These are phyloP conservation scores for Rugosomyces carneus DNA, from an alignment of 1,284 basidiomycete genomes.

Conservation along the genomic window DNA sequence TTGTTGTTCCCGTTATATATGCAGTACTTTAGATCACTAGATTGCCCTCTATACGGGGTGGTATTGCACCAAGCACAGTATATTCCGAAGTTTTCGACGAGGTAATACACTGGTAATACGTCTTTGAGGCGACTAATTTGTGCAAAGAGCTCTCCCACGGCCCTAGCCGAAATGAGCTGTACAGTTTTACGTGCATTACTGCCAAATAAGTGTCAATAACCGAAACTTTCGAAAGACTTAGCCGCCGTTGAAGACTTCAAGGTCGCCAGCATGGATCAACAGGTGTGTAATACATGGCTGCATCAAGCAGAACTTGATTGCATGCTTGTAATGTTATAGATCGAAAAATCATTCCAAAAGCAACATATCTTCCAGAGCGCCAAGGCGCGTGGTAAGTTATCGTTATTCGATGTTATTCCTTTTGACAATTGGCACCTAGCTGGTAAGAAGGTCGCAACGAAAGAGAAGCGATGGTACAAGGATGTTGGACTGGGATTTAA, in stretches of 20 bases:
- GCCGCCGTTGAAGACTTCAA: slow-evolving; percentile 34
- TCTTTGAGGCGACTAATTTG: too few relatives aligned
- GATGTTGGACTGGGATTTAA: slow-evolving; percentile 97
- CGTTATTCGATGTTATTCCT: not conserved
- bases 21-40: too few relatives aligned
- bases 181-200: slow-evolving; percentile 36
- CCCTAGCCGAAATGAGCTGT: slow-evolving; percentile 28
- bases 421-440: slow-evolving; percentile 32
- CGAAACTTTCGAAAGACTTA: slow-evolving; percentile 25
- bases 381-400: slow-evolving; percentile 81
- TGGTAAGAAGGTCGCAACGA: slow-evolving; percentile 87
- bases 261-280: slow-evolving; percentile 57
- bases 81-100: too few relatives aligned
- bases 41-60: too few relatives aligned
- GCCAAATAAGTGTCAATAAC: slow-evolving; percentile 34
- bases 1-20: too few relatives aligned
- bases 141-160: too few relatives aligned
- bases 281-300: slow-evolving; percentile 36
- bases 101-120: too few relatives aligned
- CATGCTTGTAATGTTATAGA: slow-evolving; percentile 35
- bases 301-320: not conserved
- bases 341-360: slow-evolving; percentile 95
- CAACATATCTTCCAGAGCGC: slow-evolving; percentile 98
- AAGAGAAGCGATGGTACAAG: slow-evolving; percentile 99
- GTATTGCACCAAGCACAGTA: too few relatives aligned